Conservation (phyloP, 306 rosid species). For the Sphenostylis stenocarpa region DNA sequence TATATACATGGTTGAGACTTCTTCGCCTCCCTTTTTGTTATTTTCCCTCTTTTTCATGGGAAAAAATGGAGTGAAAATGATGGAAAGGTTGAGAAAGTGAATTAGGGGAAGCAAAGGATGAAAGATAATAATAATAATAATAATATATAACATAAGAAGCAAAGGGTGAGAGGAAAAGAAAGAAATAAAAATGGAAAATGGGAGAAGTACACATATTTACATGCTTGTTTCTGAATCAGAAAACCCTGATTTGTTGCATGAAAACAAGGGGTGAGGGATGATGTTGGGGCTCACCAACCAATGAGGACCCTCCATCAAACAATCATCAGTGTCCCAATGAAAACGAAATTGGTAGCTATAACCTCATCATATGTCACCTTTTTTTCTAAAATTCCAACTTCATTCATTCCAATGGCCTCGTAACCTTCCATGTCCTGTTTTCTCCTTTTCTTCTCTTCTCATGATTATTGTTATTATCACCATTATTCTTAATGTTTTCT, state of each 20-base stretch:
- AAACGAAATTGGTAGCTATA: constrained; percentile 26
- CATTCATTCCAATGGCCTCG: not conserved
- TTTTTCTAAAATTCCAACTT: not conserved
- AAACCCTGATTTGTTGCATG: constrained; percentile 68
- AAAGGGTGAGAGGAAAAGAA: not conserved
- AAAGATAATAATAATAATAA: not conserved
- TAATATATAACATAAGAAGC: no score
- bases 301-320: constrained; percentile 46
- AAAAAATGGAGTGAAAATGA: constrained; percentile 24
- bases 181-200: not conserved
- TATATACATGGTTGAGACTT: constrained; percentile 2
- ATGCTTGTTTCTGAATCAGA: constrained; percentile 45
- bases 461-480: not conserved
- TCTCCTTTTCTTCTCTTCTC: not conserved
- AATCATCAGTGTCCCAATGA: constrained; percentile 34
- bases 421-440: not conserved
- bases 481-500: not conserved
- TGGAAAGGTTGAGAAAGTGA: constrained; percentile 38
- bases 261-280: constrained; percentile 43
- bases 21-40: constrained; percentile 14
- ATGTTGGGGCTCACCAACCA: constrained; percentile 48
- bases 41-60: constrained; percentile 27
- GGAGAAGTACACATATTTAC: not conserved
- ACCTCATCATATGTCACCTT: constrained; percentile 43
- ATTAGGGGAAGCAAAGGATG: constrained; percentile 26